Evolutionary conservation across 768 basidiomycete species (phyloP).

Genomic region (Lactarius pseudohatsudake): DNA sequence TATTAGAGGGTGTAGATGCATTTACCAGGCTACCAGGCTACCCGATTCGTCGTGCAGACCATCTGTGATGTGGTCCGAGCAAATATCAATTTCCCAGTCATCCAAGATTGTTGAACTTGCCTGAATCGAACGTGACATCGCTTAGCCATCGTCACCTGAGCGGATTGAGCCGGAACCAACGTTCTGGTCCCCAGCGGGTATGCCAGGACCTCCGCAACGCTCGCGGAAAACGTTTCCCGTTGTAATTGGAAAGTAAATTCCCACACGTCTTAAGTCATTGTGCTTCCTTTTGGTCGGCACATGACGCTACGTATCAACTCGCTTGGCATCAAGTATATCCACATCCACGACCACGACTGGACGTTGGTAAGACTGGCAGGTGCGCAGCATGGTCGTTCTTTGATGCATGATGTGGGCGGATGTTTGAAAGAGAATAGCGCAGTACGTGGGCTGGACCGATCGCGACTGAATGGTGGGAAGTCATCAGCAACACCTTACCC

Average conservation of each 20-base stretch:
- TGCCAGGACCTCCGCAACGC: neutral
- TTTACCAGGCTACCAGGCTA: neutral
- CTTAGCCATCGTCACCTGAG: neutral
- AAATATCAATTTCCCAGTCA: neutral
- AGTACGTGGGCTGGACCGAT: neutral
- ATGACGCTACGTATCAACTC: neutral
- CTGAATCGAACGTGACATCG: neutral
- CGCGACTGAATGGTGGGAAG: neutral
- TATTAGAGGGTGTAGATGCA: neutral
- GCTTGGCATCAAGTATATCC: neutral
- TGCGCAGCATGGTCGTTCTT: neutral
- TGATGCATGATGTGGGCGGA: neutral
- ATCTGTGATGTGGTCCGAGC: neutral
- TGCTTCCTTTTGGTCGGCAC: neutral
- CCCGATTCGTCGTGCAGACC: neutral
- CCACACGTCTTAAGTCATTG: neutral
- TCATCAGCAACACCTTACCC: neutral
- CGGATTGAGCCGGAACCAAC: neutral
- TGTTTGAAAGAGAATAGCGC: neutral
- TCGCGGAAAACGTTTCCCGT: neutral
- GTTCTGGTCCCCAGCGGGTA: neutral
- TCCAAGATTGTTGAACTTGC: neutral
- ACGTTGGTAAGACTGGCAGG: neutral
- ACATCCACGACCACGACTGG: neutral
- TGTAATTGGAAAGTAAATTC: neutral